phyloP scores from a whole-genome alignment of 306 rosid genomes.

The Lathyrus oleraceus region DNA sequence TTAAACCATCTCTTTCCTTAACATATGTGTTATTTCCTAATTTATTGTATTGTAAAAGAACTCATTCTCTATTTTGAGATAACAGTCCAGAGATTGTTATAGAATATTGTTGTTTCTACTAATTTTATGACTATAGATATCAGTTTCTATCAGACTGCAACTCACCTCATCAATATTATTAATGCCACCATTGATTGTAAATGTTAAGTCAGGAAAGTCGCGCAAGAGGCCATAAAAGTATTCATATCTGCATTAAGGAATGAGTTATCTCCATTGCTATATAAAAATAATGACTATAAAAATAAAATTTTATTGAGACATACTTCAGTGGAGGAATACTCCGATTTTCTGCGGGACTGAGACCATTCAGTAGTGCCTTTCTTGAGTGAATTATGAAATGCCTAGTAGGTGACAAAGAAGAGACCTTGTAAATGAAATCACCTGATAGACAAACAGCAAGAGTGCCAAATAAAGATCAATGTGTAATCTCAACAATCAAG shows the following conservation, averaged over 20 bases:
- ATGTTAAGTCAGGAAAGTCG: slow-evolving; percentile 94
- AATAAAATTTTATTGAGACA: slow-evolving; percentile 28
- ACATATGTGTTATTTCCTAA: neutral
- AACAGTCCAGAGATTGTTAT: neutral
- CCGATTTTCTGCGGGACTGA: slow-evolving; percentile 97
- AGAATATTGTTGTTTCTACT: neutral
- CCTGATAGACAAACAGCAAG: slow-evolving; percentile 53
- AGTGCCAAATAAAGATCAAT: slow-evolving; percentile 33
- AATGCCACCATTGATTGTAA: slow-evolving; percentile 97
- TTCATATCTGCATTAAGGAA: slow-evolving; percentile 68
- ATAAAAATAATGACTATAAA: slow-evolving; percentile 25
- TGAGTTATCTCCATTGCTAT: slow-evolving; percentile 23
- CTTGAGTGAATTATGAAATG: slow-evolving; percentile 93
- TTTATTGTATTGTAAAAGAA: neutral
- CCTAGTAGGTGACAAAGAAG: slow-evolving; percentile 86
- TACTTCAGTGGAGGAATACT: slow-evolving; percentile 94
- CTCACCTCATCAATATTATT: slow-evolving; percentile 81
- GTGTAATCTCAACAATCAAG: slow-evolving; percentile 25
- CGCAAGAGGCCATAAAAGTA: slow-evolving; percentile 88
- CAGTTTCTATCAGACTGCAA: slow-evolving; percentile 22
- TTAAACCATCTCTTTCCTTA: neutral
- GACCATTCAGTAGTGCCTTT: slow-evolving; percentile 91
- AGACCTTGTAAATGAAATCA: slow-evolving; percentile 93
- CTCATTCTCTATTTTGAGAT: neutral
- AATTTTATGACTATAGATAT: neutral